A percentile compares a stretch with the other conserved stretches of the same genome.
phyloP scores from a whole-genome alignment of 1,284 basidiomycete species.

The Naganishia liquefaciens region DNA sequence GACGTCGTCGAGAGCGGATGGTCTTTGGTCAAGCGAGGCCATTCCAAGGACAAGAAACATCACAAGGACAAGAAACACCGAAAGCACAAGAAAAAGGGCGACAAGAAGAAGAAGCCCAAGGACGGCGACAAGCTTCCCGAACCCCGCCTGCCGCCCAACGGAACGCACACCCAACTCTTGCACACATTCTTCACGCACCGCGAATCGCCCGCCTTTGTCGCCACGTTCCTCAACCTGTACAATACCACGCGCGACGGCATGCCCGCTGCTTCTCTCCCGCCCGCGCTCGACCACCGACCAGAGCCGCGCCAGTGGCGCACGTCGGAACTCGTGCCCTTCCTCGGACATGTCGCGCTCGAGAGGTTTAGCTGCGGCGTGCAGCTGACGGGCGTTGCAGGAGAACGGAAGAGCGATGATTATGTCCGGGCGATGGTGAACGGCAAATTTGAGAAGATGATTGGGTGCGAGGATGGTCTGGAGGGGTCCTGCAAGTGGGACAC shows the following conservation, averaged over 20 bases:
- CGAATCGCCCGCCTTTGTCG: slow-evolving; percentile 55
- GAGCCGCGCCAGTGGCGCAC: slow-evolving; percentile 51
- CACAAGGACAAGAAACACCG: slow-evolving; percentile 12
- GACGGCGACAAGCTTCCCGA: slow-evolving; percentile 39
- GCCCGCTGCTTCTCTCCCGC: slow-evolving; percentile 36
- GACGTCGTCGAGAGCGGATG: slow-evolving; percentile 21
- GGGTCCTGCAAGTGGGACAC: slow-evolving; percentile 48
- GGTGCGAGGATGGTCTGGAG: slow-evolving; percentile 52
- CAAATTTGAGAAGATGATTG: slow-evolving; percentile 49
- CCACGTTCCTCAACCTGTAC: slow-evolving; percentile 55
- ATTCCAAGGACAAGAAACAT: slow-evolving; percentile 12
- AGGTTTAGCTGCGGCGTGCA: slow-evolving; percentile 43
- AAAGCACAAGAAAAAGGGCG: slow-evolving; percentile 26
- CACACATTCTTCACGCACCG: slow-evolving; percentile 56
- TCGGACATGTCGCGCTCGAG: slow-evolving; percentile 56
- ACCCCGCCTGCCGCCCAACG: slow-evolving; percentile 50
- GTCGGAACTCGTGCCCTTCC: slow-evolving; percentile 54
- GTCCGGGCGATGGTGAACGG: slow-evolving; percentile 56
- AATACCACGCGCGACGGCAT: slow-evolving; percentile 46
- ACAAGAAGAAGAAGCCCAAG: slow-evolving; percentile 29
- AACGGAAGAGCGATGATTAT: slow-evolving; percentile 40
- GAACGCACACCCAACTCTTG: slow-evolving; percentile 49
- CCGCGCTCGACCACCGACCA: slow-evolving; percentile 45
- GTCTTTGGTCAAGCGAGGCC: slow-evolving; percentile 12
- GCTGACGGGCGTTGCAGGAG: not conserved